Conservation (phyloP, 345 rosid genomes). For the Microcos paniculata region DNA sequence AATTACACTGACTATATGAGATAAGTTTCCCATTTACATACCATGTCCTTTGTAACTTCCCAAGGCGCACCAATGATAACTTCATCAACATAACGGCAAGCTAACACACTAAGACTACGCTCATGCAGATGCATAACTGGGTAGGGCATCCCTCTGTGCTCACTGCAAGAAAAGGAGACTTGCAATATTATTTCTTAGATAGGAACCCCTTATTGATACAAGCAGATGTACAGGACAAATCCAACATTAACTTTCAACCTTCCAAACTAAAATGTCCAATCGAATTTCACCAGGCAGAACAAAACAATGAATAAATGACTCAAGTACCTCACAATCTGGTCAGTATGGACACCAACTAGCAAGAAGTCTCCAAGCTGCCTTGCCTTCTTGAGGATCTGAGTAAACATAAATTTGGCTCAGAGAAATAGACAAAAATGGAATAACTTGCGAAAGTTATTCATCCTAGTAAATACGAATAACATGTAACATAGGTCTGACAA, state of each 20-base stretch:
- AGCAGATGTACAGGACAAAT: neutral
- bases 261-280: neutral
- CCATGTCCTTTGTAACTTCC: constrained; percentile 91
- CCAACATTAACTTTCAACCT: neutral
- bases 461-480: too few species aligned
- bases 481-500: too few species aligned
- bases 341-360: constrained; percentile 84
- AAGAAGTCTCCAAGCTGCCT: constrained; percentile 94
- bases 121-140: constrained; percentile 96
- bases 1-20: too few species aligned
- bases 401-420: constrained; percentile 1
- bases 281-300: neutral
- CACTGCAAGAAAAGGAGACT: constrained; percentile 45
- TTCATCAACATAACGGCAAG: constrained; percentile 96
- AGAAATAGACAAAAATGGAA: constrained; percentile 1
- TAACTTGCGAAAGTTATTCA: neutral
- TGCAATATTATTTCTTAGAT: neutral
- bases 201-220: neutral
- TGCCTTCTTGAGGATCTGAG: constrained; percentile 82
- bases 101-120: constrained; percentile 84
- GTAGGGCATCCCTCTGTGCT: constrained; percentile 61
- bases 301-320: neutral
- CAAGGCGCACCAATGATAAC: constrained; percentile 97
- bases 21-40: too few species aligned
- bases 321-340: constrained; percentile 80